These are phyloP conservation scores for Penicillium occitanis DNA, from an alignment of 2,329 filamentous ascomycete species.

Conservation along the genomic window DNA sequence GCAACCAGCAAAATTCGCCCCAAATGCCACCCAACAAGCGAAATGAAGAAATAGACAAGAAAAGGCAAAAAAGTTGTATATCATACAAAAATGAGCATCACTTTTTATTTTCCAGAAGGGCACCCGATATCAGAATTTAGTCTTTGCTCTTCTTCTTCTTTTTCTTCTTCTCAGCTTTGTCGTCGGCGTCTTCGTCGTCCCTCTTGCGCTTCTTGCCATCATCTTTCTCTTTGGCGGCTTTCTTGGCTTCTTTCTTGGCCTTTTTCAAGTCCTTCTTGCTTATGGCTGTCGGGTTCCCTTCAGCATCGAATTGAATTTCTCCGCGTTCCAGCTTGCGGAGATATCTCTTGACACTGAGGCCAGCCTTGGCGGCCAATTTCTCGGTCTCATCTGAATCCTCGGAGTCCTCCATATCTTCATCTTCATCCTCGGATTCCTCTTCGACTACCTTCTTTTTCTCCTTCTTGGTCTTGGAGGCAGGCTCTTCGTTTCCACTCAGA, in stretches of 20 bases:
- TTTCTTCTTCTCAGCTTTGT: conserved; percentile 53
- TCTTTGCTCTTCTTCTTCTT: conserved; percentile 61
- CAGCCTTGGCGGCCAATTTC: conserved; percentile 64
- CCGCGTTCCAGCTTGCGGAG: conserved; percentile 75
- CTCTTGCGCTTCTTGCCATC: conserved; percentile 71
- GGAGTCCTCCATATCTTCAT: conserved; percentile 39
- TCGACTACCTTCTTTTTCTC: conserved; percentile 49
- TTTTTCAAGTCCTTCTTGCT: conserved; percentile 79
- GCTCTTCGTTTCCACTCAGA: conserved; percentile 63
- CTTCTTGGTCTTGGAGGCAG: conserved; percentile 48
- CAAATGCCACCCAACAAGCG: conserved; percentile 36
- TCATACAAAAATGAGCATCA: conserved; percentile 42
- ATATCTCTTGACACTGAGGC: conserved; percentile 73
- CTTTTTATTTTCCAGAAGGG: conserved; percentile 23
- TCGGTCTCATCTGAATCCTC: conserved; percentile 45
- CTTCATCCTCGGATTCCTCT: conserved; percentile 30
- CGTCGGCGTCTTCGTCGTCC: conserved; percentile 56
- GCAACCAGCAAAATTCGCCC: conserved; percentile 25
- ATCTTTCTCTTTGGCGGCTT: conserved; percentile 46
- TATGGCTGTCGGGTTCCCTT: conserved; percentile 65
- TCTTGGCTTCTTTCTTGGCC: conserved; percentile 63
- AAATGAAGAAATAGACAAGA: conserved; percentile 31
- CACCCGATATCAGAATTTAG: conserved; percentile 25
- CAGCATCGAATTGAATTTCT: conserved; percentile 65
- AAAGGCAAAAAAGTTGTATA: conserved; percentile 40